These are phyloP conservation scores for Claviceps sp. DNA, from an alignment of 2,329 filamentous ascomycete species.

Conservation along the genomic window DNA sequence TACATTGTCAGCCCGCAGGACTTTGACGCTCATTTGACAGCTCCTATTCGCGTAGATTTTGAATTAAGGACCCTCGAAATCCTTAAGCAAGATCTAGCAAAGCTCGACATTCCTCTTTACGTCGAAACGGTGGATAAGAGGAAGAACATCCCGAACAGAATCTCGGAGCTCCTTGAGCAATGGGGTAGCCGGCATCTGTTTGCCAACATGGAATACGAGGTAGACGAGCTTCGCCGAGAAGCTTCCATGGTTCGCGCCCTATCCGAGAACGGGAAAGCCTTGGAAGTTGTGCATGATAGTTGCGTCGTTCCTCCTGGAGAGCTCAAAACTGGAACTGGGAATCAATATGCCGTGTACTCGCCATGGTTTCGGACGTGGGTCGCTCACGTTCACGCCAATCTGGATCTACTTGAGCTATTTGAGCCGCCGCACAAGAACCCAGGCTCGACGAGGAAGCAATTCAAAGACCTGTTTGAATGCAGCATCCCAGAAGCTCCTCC, in stretches of 20 bases:
- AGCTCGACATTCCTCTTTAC: slow-evolving; percentile 64
- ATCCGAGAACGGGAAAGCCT: slow-evolving; percentile 48
- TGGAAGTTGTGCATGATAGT: slow-evolving; percentile 66
- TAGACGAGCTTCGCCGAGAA: slow-evolving; percentile 76
- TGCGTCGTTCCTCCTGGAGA: slow-evolving; percentile 67
- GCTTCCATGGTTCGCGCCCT: slow-evolving; percentile 48
- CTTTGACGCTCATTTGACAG: slow-evolving; percentile 65
- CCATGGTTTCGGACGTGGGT: slow-evolving; percentile 76
- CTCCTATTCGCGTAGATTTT: slow-evolving; percentile 66
- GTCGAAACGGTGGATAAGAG: slow-evolving; percentile 59
- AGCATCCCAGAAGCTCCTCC: slow-evolving; percentile 47
- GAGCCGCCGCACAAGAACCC: slow-evolving; percentile 31
- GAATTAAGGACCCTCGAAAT: slow-evolving; percentile 57
- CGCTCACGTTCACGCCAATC: slow-evolving; percentile 55
- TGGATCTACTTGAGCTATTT: slow-evolving; percentile 49
- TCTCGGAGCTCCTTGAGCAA: slow-evolving; percentile 51
- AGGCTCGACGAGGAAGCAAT: slow-evolving; percentile 24
- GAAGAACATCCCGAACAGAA: slow-evolving; percentile 42
- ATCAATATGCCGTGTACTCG: slow-evolving; percentile 71
- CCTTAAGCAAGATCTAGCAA: slow-evolving; percentile 51
- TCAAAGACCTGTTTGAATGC: slow-evolving; percentile 43
- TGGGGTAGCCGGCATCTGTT: slow-evolving; percentile 69
- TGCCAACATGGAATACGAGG: slow-evolving; percentile 82
- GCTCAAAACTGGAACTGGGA: slow-evolving; percentile 53
- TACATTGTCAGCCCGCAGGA: slow-evolving; percentile 77